Conservation (phyloP, 306 rosid genomes). For the Sphenostylis stenocarpa region DNA sequence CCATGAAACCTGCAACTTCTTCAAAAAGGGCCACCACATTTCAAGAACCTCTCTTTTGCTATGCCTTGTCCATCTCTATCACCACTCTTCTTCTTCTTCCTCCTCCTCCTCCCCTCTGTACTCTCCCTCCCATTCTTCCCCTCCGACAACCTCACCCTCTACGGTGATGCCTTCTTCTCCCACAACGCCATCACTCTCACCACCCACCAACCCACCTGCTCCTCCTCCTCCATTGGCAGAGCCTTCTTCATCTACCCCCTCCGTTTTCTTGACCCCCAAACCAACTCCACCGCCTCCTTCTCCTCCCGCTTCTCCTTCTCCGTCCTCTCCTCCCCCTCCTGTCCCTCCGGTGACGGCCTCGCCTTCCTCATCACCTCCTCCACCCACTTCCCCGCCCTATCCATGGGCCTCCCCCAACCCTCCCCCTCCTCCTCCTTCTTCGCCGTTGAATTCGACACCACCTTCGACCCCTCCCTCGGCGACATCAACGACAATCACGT, state of each 20-base stretch:
- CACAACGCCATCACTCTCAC: constrained; percentile 63
- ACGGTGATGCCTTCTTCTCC: constrained; percentile 63
- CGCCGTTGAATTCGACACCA: constrained; percentile 79
- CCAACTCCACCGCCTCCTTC: constrained; percentile 68
- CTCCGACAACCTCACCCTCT: constrained; percentile 61
- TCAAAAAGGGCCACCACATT: neutral
- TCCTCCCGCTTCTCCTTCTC: constrained; percentile 68
- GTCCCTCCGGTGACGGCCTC: constrained; percentile 66
- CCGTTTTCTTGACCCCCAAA: constrained; percentile 64
- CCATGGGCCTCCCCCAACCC: constrained; percentile 62
- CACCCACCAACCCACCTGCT: constrained; percentile 50
- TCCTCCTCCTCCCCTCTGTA: constrained; percentile 23
- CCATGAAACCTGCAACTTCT: constrained; percentile 7
- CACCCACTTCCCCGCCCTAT: constrained; percentile 38
- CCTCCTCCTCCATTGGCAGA: constrained; percentile 54
- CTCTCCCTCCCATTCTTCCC: constrained; percentile 39
- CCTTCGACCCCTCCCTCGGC: constrained; percentile 59
- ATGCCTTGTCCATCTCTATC: constrained; percentile 29
- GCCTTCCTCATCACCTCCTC: constrained; percentile 60
- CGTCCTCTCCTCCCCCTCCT: constrained; percentile 50
- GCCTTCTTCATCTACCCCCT: constrained; percentile 67
- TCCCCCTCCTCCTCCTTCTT: constrained; percentile 49
- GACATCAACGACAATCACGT: constrained; percentile 69
- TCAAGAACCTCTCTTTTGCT: constrained; percentile 12
- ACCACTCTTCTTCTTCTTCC: constrained; percentile 20